Conservation (phyloP, 2,329 filamentous ascomycete genomes). For the Diaporthe ilicicola region DNA sequence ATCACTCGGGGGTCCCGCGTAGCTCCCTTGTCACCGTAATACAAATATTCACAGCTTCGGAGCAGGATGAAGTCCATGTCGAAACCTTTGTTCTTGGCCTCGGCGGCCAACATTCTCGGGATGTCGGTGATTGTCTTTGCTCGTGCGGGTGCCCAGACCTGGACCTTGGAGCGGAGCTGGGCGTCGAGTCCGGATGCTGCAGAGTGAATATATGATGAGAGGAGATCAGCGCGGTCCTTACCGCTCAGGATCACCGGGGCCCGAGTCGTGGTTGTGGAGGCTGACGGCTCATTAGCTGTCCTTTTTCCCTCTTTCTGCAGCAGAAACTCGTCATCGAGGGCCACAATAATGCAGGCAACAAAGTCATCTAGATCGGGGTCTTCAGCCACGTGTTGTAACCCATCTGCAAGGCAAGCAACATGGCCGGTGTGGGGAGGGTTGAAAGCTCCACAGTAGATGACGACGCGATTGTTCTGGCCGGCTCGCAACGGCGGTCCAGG, state of each 20-base stretch:
- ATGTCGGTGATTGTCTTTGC: background rate
- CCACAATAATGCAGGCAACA: background rate
- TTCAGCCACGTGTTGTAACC: background rate
- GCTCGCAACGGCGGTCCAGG: background rate
- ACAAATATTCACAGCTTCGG: background rate
- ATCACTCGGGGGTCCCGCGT: background rate
- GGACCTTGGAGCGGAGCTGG: background rate
- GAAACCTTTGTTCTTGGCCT: background rate
- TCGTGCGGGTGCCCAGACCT: background rate
- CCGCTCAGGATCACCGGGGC: background rate
- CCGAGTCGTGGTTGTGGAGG: background rate
- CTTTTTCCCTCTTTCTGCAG: background rate
- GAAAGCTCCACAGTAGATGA: slow-evolving; percentile 1
- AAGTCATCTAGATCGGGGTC: background rate
- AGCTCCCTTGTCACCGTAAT: background rate
- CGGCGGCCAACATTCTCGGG: background rate
- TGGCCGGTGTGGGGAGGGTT: background rate
- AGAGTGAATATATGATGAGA: background rate
- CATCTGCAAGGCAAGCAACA: background rate
- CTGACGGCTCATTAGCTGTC: no score
- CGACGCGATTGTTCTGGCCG: background rate
- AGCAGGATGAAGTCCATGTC: background rate
- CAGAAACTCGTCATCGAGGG: background rate
- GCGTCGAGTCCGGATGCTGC: background rate
- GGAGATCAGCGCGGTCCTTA: background rate